A percentile compares a stretch with the other conserved stretches of the same genome.
Conservation (phyloP, 306 rosid species). For the Medicago lupulina region DNA sequence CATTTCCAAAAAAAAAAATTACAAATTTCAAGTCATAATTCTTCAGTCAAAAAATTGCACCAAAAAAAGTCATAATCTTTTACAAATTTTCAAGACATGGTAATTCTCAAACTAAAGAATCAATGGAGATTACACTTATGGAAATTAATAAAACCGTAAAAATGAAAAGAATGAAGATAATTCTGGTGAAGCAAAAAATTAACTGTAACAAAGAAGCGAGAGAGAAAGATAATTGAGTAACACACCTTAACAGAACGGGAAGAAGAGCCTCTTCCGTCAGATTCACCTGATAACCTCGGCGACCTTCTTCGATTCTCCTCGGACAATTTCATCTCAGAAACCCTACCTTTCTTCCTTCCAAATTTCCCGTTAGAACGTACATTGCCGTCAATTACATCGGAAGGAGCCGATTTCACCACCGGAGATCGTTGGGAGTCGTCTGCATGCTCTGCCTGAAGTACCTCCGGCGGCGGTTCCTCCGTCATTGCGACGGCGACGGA, state of each 20-base stretch:
- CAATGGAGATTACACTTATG: background rate
- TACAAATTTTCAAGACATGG: background rate
- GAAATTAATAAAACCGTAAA: too few species aligned
- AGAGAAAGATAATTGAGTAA: background rate
- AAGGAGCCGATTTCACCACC: background rate
- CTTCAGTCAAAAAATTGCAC: too few species aligned
- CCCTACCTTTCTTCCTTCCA: background rate
- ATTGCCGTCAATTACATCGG: background rate
- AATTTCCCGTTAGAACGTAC: background rate
- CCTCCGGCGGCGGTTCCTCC: slow-evolving; percentile 5
- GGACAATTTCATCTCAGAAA: background rate
- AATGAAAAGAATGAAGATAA: background rate
- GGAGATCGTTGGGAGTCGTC: background rate
- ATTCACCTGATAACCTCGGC: background rate
- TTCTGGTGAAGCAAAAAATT: too few species aligned
- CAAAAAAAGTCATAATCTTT: too few species aligned
- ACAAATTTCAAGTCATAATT: background rate
- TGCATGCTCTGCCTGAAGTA: background rate
- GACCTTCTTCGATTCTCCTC: slow-evolving; percentile 12
- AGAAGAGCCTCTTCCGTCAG: background rate
- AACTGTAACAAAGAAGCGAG: background rate
- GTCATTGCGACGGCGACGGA: background rate
- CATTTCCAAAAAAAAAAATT: too few species aligned
- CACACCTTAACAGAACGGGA: background rate
- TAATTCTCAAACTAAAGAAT: background rate